Evolutionary conservation across 164 flowering plant genomes (phyloP).

Genomic region (Berberis vulgaris): DNA sequence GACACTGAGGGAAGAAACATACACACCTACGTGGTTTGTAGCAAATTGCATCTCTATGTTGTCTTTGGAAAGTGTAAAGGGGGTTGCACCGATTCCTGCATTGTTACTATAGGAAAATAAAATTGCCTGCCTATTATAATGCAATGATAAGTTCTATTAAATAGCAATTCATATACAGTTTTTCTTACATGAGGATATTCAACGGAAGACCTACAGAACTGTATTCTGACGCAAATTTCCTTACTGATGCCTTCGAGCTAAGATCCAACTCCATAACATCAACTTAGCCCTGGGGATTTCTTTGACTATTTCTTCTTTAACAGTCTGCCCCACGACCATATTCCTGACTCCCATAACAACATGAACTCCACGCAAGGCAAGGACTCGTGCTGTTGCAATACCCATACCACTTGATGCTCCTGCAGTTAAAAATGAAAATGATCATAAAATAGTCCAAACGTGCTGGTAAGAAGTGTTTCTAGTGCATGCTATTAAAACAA

Average conservation of each 20-base stretch:
- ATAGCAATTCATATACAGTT: too few species aligned
- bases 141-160: background rate
- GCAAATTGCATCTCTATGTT: conserved; percentile 69
- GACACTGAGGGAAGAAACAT: too few species aligned
- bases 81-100: conserved; percentile 64
- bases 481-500: too few species aligned
- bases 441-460: conserved; percentile 1
- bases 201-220: conserved; percentile 45
- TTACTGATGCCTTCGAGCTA: conserved; percentile 55
- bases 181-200: conserved; percentile 65
- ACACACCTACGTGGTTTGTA: conserved; percentile 56
- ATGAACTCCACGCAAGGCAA: conserved; percentile 63
- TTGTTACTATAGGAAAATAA: conserved; percentile 40
- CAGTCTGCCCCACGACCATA: conserved; percentile 34
- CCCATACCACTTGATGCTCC: conserved; percentile 92
- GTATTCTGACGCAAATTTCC: conserved; percentile 57
- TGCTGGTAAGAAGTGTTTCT: too few species aligned
- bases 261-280: conserved; percentile 79
- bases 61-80: conserved; percentile 60
- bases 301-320: conserved; percentile 46
- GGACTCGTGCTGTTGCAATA: conserved; percentile 60
- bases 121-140: background rate
- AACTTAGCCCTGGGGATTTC: conserved; percentile 50
- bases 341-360: conserved; percentile 77
- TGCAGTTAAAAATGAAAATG: conserved; percentile 17